phyloP scores from a whole-genome alignment of 2,329 filamentous ascomycete genomes.

The Pezicula carpinea region DNA sequence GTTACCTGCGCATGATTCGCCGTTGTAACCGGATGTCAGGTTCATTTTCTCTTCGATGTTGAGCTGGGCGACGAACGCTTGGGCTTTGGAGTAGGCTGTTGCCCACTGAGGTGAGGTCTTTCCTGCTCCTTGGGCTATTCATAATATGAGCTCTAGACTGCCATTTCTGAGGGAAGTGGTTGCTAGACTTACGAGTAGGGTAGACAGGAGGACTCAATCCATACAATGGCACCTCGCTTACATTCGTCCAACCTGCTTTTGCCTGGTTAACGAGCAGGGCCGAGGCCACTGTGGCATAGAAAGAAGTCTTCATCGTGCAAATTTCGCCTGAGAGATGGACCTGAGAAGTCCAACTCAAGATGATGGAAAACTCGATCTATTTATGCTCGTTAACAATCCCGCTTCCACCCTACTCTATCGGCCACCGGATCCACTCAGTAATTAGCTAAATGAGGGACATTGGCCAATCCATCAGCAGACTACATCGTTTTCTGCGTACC shows the following conservation, averaged over 20 bases:
- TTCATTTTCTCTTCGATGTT: slow-evolving; percentile 70
- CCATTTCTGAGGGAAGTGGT: background rate
- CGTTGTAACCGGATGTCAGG: slow-evolving; percentile 16
- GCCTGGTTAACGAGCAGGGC: slow-evolving; percentile 1
- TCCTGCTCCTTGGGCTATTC: background rate
- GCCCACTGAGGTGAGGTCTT: slow-evolving; percentile 45
- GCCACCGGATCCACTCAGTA: too few species aligned
- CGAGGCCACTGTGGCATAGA: background rate
- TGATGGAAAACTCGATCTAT: too few species aligned
- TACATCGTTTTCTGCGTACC: too few species aligned
- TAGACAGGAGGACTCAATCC: slow-evolving; percentile 16
- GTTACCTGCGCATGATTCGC: slow-evolving; percentile 17
- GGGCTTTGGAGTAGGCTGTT: slow-evolving; percentile 64
- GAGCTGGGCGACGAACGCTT: slow-evolving; percentile 64
- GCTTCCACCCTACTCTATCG: too few species aligned
- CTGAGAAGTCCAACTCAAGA: too few species aligned
- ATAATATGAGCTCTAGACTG: background rate
- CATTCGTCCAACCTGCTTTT: slow-evolving; percentile 9
- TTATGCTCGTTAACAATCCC: too few species aligned
- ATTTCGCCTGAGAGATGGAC: background rate
- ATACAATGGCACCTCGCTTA: slow-evolving; percentile 9
- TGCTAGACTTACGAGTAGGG: slow-evolving; percentile 19
- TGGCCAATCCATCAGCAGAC: too few species aligned
- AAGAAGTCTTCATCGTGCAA: slow-evolving; percentile 3
- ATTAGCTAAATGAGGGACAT: too few species aligned